Evolutionary conservation across 345 rosid species (phyloP).

Genomic region (Syzygium jambos): DNA sequence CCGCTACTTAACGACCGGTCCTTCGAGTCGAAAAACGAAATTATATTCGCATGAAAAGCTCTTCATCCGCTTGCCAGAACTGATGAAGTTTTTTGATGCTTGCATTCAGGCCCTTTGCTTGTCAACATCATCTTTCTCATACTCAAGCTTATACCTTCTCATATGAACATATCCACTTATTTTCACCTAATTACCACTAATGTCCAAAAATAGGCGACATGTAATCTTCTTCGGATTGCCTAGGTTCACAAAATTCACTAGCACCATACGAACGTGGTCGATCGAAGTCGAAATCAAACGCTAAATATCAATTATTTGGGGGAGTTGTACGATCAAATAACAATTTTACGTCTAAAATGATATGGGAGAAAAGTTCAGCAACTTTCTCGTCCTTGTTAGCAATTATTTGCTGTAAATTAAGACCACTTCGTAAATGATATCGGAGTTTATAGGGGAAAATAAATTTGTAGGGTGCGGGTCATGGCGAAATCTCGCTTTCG

Average conservation of each 20-base stretch:
- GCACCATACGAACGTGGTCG: not conserved
- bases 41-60: not conserved
- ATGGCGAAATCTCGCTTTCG: not conserved
- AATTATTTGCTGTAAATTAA: not conserved
- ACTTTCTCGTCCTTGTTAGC: not conserved
- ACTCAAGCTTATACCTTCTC: not conserved
- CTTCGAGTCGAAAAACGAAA: not conserved
- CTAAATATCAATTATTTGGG: not conserved
- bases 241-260: not conserved
- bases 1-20: not conserved
- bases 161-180: not conserved
- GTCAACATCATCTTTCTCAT: not conserved
- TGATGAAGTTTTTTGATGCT: not conserved
- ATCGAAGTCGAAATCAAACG: not conserved
- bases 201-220: not conserved
- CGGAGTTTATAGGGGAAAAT: not conserved
- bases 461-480: not conserved
- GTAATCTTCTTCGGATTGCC: not conserved
- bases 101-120: not conserved
- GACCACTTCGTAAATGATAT: not conserved
- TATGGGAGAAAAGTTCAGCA: not conserved
- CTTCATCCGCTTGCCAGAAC: not conserved
- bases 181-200: not conserved
- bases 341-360: not conserved
- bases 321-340: not conserved